A percentile compares a stretch with the other conserved stretches of the same genome.
These are phyloP conservation scores for Phragmites australis DNA, from an alignment of 176 grass and related monocot species.

Conservation along the genomic window DNA sequence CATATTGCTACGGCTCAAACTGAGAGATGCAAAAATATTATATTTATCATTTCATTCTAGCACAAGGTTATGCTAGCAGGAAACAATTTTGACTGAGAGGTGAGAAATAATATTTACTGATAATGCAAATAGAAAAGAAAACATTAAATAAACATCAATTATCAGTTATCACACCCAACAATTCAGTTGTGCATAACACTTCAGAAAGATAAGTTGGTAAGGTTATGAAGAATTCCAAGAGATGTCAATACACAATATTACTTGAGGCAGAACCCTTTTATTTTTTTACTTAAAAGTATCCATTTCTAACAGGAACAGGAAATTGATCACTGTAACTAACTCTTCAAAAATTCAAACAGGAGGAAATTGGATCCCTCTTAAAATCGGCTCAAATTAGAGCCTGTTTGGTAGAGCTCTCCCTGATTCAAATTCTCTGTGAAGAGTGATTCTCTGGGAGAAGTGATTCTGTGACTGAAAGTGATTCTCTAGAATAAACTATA, in stretches of 20 bases:
- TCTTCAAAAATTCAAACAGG: constrained; percentile 13
- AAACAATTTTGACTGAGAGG: too few relatives aligned
- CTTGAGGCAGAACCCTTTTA: background rate
- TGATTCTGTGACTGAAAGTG: too few relatives aligned
- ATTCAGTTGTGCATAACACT: background rate
- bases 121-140: background rate
- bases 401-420: too few relatives aligned
- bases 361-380: background rate
- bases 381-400: constrained; percentile 22
- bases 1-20: background rate
- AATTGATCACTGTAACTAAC: background rate
- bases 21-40: background rate
- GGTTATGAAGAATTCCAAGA: background rate
- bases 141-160: background rate
- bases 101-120: background rate
- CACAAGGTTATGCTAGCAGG: background rate
- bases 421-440: too few relatives aligned
- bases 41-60: background rate
- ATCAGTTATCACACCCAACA: background rate
- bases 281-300: background rate
- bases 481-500: too few relatives aligned
- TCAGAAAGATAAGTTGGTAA: constrained; percentile 27
- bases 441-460: too few relatives aligned
- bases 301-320: background rate
- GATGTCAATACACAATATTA: constrained; percentile 8